Evolutionary conservation across 306 rosid species (phyloP).

Genomic region (Cicer chorassanicum): DNA sequence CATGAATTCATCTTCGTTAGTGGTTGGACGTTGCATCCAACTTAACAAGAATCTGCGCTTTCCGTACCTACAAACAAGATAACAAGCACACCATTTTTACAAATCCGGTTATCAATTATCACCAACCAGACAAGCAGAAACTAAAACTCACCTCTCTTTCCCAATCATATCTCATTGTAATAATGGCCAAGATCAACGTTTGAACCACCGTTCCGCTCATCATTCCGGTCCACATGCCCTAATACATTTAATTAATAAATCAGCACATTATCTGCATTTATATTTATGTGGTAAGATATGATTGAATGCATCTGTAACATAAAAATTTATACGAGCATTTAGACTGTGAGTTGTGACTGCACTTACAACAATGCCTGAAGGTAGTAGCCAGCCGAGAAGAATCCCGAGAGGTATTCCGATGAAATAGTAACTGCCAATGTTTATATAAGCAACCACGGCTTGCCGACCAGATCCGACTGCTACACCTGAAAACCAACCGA

Average conservation of each 20-base stretch:
- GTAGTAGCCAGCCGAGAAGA: slow-evolving; percentile 59
- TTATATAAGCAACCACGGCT: slow-evolving; percentile 60
- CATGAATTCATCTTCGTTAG: slow-evolving; percentile 11
- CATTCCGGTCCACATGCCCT: slow-evolving; percentile 78
- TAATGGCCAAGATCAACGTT: slow-evolving; percentile 51
- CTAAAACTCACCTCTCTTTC: slow-evolving; percentile 55
- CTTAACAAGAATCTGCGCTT: slow-evolving; percentile 45
- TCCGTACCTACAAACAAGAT: slow-evolving; percentile 54
- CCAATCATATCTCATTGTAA: slow-evolving; percentile 68
- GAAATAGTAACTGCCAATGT: slow-evolving; percentile 66
- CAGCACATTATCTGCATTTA: neutral
- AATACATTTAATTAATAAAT: neutral
- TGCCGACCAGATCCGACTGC: slow-evolving; percentile 76
- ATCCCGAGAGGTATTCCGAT: slow-evolving; percentile 64
- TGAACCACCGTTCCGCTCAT: slow-evolving; percentile 69
- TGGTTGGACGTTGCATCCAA: slow-evolving; percentile 43
- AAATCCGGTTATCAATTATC: neutral
- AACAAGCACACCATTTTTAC: slow-evolving; percentile 11
- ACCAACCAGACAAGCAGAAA: slow-evolving; percentile 8
- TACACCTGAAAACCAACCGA: slow-evolving; percentile 58
- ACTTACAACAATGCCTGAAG: slow-evolving; percentile 57
- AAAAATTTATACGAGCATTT: neutral
- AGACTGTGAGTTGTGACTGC: neutral
- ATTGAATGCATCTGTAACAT: neutral
- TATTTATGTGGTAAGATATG: neutral